These are phyloP conservation scores for Aquilaria agallochum DNA, from an alignment of 441 rosid species.

Conservation along the genomic window DNA sequence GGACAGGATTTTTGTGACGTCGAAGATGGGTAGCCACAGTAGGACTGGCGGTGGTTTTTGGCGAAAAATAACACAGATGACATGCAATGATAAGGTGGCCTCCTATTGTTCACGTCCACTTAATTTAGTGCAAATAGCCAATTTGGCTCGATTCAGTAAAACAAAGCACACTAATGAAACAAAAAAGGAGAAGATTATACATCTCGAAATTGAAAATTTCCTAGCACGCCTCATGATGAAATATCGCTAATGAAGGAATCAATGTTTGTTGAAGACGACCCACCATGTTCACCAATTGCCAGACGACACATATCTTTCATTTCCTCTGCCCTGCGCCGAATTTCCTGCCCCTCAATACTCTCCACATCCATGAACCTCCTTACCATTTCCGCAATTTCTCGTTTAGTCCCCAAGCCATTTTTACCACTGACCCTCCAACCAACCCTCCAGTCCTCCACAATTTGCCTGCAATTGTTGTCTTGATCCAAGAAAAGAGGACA, in stretches of 20 bases:
- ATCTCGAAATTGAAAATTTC: no score
- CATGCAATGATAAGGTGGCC: no score
- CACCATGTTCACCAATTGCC: slow-evolving; percentile 13
- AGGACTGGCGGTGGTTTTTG: slow-evolving; percentile 32
- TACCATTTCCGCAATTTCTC: slow-evolving; percentile 17
- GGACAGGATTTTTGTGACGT: slow-evolving; percentile 1
- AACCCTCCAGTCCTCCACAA: slow-evolving; percentile 22
- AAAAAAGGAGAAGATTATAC: background rate
- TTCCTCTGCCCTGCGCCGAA: slow-evolving; percentile 17
- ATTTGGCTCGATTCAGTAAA: background rate
- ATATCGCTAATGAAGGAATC: slow-evolving; percentile 18
- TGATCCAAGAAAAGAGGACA: slow-evolving; percentile 28
- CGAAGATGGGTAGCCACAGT: slow-evolving; percentile 22
- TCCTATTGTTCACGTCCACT: no score
- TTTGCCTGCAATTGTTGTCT: slow-evolving; percentile 23
- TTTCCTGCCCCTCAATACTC: slow-evolving; percentile 15
- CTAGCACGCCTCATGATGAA: background rate
- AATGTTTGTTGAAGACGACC: slow-evolving; percentile 22
- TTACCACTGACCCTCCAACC: slow-evolving; percentile 16
- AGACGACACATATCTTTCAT: slow-evolving; percentile 9
- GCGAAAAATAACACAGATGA: background rate
- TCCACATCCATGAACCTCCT: slow-evolving; percentile 23
- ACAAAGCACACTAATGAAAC: background rate
- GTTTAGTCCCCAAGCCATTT: slow-evolving; percentile 4
- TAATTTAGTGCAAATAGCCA: slow-evolving; percentile 14